Evolutionary conservation across 495 filamentous ascomycete genomes (phyloP), one percentile per base, ranked within the genome.

Genomic region (Penicillium goetzii): DNA sequence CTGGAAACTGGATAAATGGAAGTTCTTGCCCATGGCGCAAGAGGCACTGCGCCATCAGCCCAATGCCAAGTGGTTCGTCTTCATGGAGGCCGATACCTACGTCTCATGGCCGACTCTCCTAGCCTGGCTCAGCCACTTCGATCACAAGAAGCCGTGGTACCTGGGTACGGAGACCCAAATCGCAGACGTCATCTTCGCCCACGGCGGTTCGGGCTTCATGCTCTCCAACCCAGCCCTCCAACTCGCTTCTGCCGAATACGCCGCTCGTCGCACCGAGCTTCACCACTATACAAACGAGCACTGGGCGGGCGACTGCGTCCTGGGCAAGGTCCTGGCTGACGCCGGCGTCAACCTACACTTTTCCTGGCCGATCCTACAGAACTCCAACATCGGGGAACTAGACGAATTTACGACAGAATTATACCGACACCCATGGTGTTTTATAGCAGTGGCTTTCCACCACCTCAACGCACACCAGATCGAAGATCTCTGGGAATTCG

Each of bases 41-140:
- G 74, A 80, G 61, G 76, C 83, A 2, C 75, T 81, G 47, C 63
- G 63, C 10, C 59, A 70, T 47, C 77, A 78, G 36, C 80, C 81
- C 17, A 71, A 81, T 50, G 82, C 83, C 21, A 83, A 88, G 60
- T 91, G 87, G 85, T 91, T 86, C 67, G 68, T 90, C 51, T 89
- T 90, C 68, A 84, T 90, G 72, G 88, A 90, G 57, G 87, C 87
- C 9, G 88, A 90, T 72, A 88, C 88, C 5, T 88, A 88, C 65
- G 75, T 88, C 54, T 80, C 87, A 11, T 90, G 86, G 86, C 73
- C 82, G 25, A 90, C 84, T 49, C 65, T 89, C 47, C 72, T 86
- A 33, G 70, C 75, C 28, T 90, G 86, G 86, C 72, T 89, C 34
- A 68, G 70, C 36, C 70, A 71, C 40, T 77, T 88, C 61, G 79